Evolutionary conservation across 176 grass and related monocot species (phyloP), one percentile per base, ranked within the genome.

Genomic region (Elaeis guineensis): DNA sequence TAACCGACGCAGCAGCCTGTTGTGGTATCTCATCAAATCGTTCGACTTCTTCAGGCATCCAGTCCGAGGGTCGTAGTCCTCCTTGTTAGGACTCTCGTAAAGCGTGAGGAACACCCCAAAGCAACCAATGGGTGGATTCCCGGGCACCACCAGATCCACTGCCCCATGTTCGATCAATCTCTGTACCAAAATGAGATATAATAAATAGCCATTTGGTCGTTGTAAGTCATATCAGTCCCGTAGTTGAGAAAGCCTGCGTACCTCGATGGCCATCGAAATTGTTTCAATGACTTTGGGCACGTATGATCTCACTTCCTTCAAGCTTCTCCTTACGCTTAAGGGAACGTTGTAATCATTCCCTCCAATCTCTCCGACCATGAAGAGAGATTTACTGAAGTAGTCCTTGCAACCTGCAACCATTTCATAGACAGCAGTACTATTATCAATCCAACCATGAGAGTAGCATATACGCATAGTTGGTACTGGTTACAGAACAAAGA

Each of bases 291-390:
- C 63, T 6, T 19, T 12, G 5, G 65, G 65, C 21, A 77, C 58
- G 23, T 62, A 77, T 5, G 57, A 23, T 17, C 23, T 55, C 21
- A 24, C 74, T 55, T 69, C 32, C 7, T 30, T 4, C 12, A 44
- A 6, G 57, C 30, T 25, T 14, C 28, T 53, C 5, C 11, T 17
- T 3, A 25, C 0, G 9, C 21, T 55, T 5, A 54, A 16, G 1
- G 56, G 49, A 16, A 16, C 9, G 24, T 4, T 44, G 67, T 77
- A 77, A 24, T 77, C 74, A 48, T 77, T 77, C 6, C 44, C 50
- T 8, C 74, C 74, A 2, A 77, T 15, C 57, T 69, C 74, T 19
- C 74, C 74, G 17, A 69, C 39, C 17, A 77, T 0, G 67, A 69
- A 77, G 29, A 77, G 64, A 7, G 65, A 69, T 52, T 50, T 63